Base-by-base conservation (phyloP, 2,329 filamentous ascomycete genomes). In the Tetracladium maxilliforme region DNA sequence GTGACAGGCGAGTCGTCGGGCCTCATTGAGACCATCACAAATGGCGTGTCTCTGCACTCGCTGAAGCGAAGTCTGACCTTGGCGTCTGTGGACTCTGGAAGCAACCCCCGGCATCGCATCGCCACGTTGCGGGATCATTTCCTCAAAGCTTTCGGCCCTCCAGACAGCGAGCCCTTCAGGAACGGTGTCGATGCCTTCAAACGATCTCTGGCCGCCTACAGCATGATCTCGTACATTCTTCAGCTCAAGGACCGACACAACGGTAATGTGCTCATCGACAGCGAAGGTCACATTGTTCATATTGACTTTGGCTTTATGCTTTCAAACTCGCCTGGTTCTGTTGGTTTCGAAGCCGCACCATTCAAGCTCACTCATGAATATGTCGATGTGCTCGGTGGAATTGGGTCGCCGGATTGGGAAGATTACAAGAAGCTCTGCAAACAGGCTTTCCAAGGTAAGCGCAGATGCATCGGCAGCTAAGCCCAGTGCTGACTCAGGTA, bases 241-340 rank as follows among this genome's bases (percentile, higher is more conserved):
- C 81, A 90, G 49, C 67, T 90, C 31, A 90, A 90, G 46, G 81
- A 90, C 42, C 65, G 81, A 9, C 81, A 90, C 47, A 90, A 90
- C 43, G 81, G 81, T 27, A 90, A 90, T 42, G 77, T 90, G 10
- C 63, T 90, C 31, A 78, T 90, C 40, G 81, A 87, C 48, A 83
- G 79, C 40, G 75, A 82, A 46, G 81, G 81, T 7, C 81, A 90
- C 44, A 84, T 87, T 29, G 73, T 90, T 32, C 81, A 90, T 44
- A 90, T 90, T 32, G 81, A 90, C 49, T 90, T 90, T 48, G 81
- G 81, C 28, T 90, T 90, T 47, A 87, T 90, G 78, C 59, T 90
- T 17, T 86, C 78, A 23, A 90, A 90, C 48, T 84, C 79, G 2
- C 81, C 81, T 0, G 81, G 81, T 1, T 78, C 73, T 7, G 80